Conservation (phyloP, 495 filamentous ascomycete genomes). For the Niebla homalea region DNA sequence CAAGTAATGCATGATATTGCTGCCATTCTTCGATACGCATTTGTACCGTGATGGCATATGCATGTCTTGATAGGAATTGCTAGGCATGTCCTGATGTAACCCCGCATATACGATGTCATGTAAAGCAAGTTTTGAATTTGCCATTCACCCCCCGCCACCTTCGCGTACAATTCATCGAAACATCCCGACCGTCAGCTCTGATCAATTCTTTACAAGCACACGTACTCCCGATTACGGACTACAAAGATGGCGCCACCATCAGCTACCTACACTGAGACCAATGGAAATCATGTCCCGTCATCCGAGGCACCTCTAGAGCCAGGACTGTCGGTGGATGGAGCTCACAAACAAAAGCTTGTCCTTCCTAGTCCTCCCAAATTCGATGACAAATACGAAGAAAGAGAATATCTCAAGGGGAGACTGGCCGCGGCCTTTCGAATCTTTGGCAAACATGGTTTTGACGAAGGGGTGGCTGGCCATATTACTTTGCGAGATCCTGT, state of each 20-base stretch:
- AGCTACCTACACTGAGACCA: constrained; percentile 7
- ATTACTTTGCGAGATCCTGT: constrained; percentile 56
- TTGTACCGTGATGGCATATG: too few species aligned
- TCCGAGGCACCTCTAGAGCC: constrained; percentile 12
- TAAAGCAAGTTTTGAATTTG: too few species aligned
- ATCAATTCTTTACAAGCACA: not conserved
- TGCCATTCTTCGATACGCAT: too few species aligned
- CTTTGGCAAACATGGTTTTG: constrained; percentile 55
- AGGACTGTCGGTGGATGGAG: constrained; percentile 7
- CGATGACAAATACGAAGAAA: constrained; percentile 45
- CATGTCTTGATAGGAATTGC: too few species aligned
- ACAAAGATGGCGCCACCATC: constrained; percentile 16
- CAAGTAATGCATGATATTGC: too few species aligned
- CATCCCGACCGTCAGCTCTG: not conserved
- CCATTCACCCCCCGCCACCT: too few species aligned
- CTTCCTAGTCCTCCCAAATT: constrained; percentile 43
- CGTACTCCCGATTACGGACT: not conserved
- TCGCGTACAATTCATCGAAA: not conserved
- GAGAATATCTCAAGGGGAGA: constrained; percentile 51
- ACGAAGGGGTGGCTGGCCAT: constrained; percentile 49
- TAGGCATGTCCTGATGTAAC: too few species aligned
- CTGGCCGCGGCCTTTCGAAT: constrained; percentile 56
- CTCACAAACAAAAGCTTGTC: constrained; percentile 27
- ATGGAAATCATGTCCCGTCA: constrained; percentile 9
- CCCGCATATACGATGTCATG: too few species aligned